These are phyloP conservation scores for Dothiorella sarmentorum DNA, from an alignment of 2,329 filamentous ascomycete genomes.

Conservation along the genomic window DNA sequence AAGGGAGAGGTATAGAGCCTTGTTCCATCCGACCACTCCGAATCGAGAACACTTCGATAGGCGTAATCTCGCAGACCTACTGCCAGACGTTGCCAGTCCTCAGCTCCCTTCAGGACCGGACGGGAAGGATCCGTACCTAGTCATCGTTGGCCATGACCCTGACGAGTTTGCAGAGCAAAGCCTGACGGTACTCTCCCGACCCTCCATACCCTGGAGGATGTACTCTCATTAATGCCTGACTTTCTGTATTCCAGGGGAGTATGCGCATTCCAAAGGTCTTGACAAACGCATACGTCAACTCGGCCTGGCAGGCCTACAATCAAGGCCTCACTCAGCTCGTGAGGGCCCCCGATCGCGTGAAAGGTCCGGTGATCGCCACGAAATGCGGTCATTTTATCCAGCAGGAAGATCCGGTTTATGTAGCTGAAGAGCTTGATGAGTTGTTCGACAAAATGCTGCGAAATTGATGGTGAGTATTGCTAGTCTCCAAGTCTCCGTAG, in stretches of 20 bases:
- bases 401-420: conserved; percentile 49
- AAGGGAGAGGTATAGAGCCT: conserved; percentile 34
- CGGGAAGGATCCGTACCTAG: conserved; percentile 41
- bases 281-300: conserved; percentile 52
- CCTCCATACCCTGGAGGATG: not conserved
- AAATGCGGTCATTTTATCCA: conserved; percentile 57
- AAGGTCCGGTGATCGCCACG: conserved; percentile 47
- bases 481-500: too few relatives aligned
- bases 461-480: not conserved
- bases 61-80: conserved; percentile 41
- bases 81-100: conserved; percentile 46
- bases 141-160: conserved; percentile 54
- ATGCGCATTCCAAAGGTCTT: conserved; percentile 36
- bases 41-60: conserved; percentile 52
- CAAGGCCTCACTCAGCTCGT: conserved; percentile 48
- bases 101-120: conserved; percentile 35
- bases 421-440: conserved; percentile 34
- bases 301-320: conserved; percentile 55
- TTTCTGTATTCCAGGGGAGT: conserved; percentile 21
- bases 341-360: conserved; percentile 33
- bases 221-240: conserved; percentile 12
- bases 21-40: conserved; percentile 50
- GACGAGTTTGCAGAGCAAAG: conserved; percentile 51
- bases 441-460: conserved; percentile 26
- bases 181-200: conserved; percentile 21